Conservation (phyloP, 78 protist genomes). For the Chrysochromulina parva region DNA sequence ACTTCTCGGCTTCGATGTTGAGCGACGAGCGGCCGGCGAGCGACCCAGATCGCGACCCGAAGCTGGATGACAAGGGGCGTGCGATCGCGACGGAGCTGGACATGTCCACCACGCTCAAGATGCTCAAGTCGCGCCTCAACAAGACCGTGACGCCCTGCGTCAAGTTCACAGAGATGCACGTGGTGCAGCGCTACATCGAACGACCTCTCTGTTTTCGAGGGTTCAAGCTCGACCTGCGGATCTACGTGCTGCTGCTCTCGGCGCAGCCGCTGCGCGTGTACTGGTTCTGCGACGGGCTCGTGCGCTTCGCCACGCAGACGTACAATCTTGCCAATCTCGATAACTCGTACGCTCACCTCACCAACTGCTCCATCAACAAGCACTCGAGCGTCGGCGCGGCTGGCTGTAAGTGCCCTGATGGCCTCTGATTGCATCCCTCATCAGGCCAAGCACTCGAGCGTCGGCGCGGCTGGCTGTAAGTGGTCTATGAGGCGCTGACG, state of each 20-base stretch:
- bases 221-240: conserved; percentile 65
- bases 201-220: conserved; percentile 45
- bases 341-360: conserved; percentile 51
- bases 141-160: conserved; percentile 1
- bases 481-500: too few species aligned
- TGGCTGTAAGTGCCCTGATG: too few species aligned
- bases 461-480: too few species aligned
- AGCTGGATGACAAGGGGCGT: conserved; percentile 11
- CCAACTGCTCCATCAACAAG: conserved; percentile 65
- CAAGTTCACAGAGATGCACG: conserved; percentile 17
- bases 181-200: conserved; percentile 61
- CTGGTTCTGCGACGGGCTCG: conserved; percentile 45
- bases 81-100: neutral
- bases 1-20: neutral
- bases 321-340: conserved; percentile 21
- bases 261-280: conserved; percentile 42
- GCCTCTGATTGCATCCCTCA: too few species aligned
- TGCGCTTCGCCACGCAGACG: conserved; percentile 48
- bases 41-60: neutral
- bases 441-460: too few species aligned
- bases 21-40: neutral
- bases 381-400: neutral
- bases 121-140: neutral
- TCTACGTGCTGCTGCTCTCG: conserved; percentile 56
- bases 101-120: neutral